These are phyloP conservation scores for Aspergillus carlsbadensis DNA, from an alignment of 495 filamentous ascomycete species.

Conservation along the genomic window DNA sequence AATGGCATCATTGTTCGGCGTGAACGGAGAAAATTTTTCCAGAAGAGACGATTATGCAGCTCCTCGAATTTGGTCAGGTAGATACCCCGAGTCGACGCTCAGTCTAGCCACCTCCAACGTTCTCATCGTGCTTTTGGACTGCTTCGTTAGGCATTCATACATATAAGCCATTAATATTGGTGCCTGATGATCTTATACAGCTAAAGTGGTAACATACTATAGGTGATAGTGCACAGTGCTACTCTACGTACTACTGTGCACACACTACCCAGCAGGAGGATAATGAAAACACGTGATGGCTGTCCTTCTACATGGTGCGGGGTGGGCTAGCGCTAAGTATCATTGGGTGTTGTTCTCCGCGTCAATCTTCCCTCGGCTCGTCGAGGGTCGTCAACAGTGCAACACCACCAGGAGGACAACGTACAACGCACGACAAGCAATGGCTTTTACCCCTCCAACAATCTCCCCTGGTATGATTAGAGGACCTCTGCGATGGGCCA, in stretches of 20 bases:
- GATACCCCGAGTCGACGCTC: slow-evolving; percentile 56
- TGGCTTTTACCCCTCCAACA: too few species aligned
- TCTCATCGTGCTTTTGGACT: slow-evolving; percentile 28
- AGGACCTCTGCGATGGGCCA: not conserved
- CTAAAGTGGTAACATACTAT: too few species aligned
- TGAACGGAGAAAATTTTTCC: slow-evolving; percentile 46
- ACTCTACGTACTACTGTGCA: too few species aligned
- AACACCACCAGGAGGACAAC: too few species aligned
- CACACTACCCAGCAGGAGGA: too few species aligned
- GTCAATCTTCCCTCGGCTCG: too few species aligned
- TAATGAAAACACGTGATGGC: slow-evolving; percentile 2
- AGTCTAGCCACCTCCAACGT: slow-evolving; percentile 45
- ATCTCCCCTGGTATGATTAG: slow-evolving; percentile 4
- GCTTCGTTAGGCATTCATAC: slow-evolving; percentile 2
- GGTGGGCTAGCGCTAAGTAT: too few species aligned
- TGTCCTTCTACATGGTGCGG: not conserved
- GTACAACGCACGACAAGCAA: too few species aligned
- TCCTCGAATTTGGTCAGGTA: slow-evolving; percentile 50
- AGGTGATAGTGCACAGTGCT: too few species aligned
- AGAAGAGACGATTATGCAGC: slow-evolving; percentile 39
- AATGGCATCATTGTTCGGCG: slow-evolving; percentile 48
- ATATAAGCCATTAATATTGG: not conserved
- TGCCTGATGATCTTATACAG: not conserved
- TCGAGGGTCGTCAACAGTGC: too few species aligned
- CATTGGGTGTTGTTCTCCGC: too few species aligned